Conservation (phyloP, 306 rosid genomes). For the Rubus idaeus region DNA sequence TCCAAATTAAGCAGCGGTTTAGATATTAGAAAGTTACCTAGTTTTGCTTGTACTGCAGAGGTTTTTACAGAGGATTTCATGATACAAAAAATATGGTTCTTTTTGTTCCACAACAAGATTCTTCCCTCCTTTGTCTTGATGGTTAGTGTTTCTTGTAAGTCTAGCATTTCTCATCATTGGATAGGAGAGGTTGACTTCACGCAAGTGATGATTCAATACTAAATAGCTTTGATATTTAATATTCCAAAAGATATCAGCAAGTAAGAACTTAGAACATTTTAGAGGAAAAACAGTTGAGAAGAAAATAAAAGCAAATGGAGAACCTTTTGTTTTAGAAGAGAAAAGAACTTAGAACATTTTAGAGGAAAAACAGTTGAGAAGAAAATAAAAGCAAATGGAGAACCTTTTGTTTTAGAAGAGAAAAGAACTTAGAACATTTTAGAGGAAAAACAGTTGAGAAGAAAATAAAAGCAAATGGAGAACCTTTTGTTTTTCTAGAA, state of each 20-base stretch:
- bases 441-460: not conserved
- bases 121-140: not conserved
- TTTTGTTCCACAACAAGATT: not conserved
- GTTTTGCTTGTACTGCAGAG: not conserved
- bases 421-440: slow-evolving; percentile 6
- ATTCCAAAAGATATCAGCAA: not conserved
- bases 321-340: not conserved
- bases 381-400: not conserved
- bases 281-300: not conserved
- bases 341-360: slow-evolving; percentile 6
- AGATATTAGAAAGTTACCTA: not conserved
- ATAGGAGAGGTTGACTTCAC: not conserved
- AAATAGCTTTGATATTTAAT: not conserved
- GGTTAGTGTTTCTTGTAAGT: not conserved
- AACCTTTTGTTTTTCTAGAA: not conserved
- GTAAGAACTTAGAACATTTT: slow-evolving; percentile 5
- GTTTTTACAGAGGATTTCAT: not conserved
- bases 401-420: not conserved
- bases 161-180: not conserved
- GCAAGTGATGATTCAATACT: not conserved
- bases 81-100: not conserved
- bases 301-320: not conserved
- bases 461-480: not conserved
- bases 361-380: not conserved
- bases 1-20: not conserved